Evolutionary conservation across 148 eudicot genomes (phyloP).

Genomic region (Amaranthus cruentus): DNA sequence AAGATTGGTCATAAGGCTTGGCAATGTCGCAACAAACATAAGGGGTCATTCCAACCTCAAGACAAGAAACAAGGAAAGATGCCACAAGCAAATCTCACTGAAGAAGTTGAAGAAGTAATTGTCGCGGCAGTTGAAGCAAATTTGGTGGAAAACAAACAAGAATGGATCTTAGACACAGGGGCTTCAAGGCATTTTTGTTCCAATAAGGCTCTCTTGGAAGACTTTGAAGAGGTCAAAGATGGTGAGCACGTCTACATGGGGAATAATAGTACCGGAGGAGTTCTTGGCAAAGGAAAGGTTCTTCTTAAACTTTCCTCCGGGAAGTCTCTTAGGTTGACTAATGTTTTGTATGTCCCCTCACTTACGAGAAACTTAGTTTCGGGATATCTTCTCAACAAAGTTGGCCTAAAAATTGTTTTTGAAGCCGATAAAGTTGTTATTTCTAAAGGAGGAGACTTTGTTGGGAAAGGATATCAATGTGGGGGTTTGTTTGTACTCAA

Average conservation of each 20-base stretch:
- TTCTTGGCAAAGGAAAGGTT: background rate
- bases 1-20: too few species aligned
- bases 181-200: background rate
- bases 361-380: background rate
- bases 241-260: constrained; percentile 1
- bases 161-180: background rate
- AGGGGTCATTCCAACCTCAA: too few species aligned
- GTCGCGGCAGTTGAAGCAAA: background rate
- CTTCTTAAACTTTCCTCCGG: background rate
- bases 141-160: background rate
- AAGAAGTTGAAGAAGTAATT: background rate
- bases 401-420: too few species aligned
- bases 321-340: background rate
- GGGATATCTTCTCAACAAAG: too few species aligned
- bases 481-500: too few species aligned
- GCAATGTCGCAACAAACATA: too few species aligned
- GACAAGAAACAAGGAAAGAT: too few species aligned
- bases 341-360: background rate
- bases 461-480: too few species aligned
- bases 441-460: background rate
- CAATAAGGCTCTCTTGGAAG: background rate
- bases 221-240: background rate
- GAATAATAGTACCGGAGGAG: background rate
- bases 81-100: too few species aligned
- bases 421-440: background rate